Evolutionary conservation across 495 filamentous ascomycete species (phyloP), one percentile per base, ranked within the genome.

Genomic region (Pyronema domesticum): DNA sequence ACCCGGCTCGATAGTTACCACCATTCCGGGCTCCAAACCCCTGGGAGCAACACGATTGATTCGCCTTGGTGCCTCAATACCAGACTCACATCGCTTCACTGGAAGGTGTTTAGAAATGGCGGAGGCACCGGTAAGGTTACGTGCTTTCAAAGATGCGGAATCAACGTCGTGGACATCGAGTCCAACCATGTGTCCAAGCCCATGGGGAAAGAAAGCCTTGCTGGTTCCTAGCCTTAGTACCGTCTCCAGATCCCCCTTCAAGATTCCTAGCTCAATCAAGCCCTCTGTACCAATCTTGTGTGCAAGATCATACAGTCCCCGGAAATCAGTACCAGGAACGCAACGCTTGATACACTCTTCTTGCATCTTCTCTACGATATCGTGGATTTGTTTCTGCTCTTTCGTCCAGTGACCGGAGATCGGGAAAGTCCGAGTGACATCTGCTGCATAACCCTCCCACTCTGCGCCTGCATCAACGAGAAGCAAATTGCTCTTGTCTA

Each of bases 131-230:
- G 13, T 34, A 7, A 11, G 7, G 17, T 13, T 9, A 2, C 10
- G 13, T 1, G 7, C 11, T 11, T 13, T 13, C 18, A 50, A n/a
- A 34, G 17, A 13, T 19, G 69, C 66, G 7, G 68, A 73, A 5
- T 76, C 76, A 6, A 85, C 80, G 69, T 96, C 89, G 61, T 96
- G 89, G 39, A 85, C 82, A 66, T 96, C 89, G 13, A 96, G 73
- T 0, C 89, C 89, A 36, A 95, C 71, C 65, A 94, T 85, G 66
- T 96, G 88, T 9, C 85, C 85, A 11, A 89, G 72, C 1, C 89
- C 89, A 67, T 96, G 89, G 2, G 89, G 89, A 68, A 94, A 93
- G 69, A 95, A 96, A 0, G 84, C 81, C 23, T 76, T 72, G 3
- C 78, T 78, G 17, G 80, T 85, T 34, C 88, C 82, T 2, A 77